Base-by-base conservation (phyloP, 1,284 basidiomycete species). In the Boletellus deceptivus region DNA sequence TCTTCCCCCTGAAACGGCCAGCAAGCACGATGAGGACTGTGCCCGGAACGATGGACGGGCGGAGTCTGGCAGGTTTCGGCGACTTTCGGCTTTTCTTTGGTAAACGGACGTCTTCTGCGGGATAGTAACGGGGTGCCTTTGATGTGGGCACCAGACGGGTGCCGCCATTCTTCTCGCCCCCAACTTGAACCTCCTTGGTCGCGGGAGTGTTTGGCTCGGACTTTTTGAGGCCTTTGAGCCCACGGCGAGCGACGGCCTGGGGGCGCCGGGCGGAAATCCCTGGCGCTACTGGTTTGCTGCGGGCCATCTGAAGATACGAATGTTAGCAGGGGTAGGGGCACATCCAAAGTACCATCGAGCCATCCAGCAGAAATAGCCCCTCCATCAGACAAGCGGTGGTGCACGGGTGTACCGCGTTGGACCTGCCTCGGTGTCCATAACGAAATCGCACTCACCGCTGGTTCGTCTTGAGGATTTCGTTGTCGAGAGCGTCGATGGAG, bases 1-100 rank as follows among this genome's bases (percentile, higher is more conserved):
- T 86, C 85, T 98, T 98, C 62, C 97, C 97, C 63, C 91, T 80
- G 91, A 95, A 99, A 69, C 96, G 92, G 68, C 97, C 97, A 60
- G 96, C 95, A 62, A 99, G 85, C 65, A 99, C 81, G 74, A 99
- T 98, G 62, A 99, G 80, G 69, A 99, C 83, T 67, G 94, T 90
- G 59, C 97, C 97, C 59, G 95, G 93, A 60, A 89, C 90, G 78
- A 99, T 97, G 67, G 88, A 84, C 55, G 83, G 72, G 65, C 96
- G 93, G 62, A 99, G 84, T 59, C 79, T 77, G 59, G 93, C 73
- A 54, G 86, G 79, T 73, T 83, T 88, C 62, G 84, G 79, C 43
- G 82, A 76, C 81, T 98, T 98, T 70, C 96, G 90, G 73, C 82
- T 89, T 75, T 89, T 89, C 83, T 96, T 97, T 70, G 91, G 91